Base-by-base conservation (phyloP, 2,329 filamentous ascomycete species). In the Colletotrichum viniferum region DNA sequence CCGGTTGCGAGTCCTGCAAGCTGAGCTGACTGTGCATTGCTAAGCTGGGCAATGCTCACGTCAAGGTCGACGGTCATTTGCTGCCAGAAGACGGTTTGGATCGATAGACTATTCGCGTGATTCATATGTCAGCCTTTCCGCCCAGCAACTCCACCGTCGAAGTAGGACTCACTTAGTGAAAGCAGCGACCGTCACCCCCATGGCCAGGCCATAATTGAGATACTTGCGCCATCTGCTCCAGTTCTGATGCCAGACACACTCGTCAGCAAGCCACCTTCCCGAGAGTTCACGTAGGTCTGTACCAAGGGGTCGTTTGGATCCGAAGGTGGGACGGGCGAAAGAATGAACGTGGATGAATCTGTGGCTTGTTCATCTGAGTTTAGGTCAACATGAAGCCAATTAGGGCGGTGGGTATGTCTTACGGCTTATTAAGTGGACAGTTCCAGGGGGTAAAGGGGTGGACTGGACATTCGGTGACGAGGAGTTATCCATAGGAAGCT, bases 231-330 rank as follows among this genome's bases (percentile, higher is more conserved):
- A 78, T n/a, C 62, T 66, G 1, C 75, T 69, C 82, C 82, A 83
- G 71, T 83, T 83, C 82, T 83, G 14, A 3, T 9, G 24, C 34
- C 7, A 56, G 32, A 30, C 61, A 18, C 61, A 32, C 10, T 13
- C 9, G 8, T 32, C 18, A 61, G 28, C 61, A 63, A 38, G 12
- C 12, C 28, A 4, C 30, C 28, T 63, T 43, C 10, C 8, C 7
- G 14, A 7, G 13, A 16, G n/a, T 14, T 55, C 26, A 14, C 48
- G 8, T 16, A 58, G 32, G 34, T 9, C 28, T 80, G 56, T 32
- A 83, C 82, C 28, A 83, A 69, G 2, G 82, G 82, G 10, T 83
- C 82, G 56, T 83, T 83, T 7, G 82, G 82, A 3, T 83, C 79
- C 36, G 73, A 73, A 18, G 76, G 65, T 43, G 76, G 76, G 9